A percentile compares a stretch with the other conserved stretches of the same genome.
These are phyloP conservation scores for Helotiales sp. DNA, from an alignment of 2,329 filamentous ascomycete species.

Conservation along the genomic window DNA sequence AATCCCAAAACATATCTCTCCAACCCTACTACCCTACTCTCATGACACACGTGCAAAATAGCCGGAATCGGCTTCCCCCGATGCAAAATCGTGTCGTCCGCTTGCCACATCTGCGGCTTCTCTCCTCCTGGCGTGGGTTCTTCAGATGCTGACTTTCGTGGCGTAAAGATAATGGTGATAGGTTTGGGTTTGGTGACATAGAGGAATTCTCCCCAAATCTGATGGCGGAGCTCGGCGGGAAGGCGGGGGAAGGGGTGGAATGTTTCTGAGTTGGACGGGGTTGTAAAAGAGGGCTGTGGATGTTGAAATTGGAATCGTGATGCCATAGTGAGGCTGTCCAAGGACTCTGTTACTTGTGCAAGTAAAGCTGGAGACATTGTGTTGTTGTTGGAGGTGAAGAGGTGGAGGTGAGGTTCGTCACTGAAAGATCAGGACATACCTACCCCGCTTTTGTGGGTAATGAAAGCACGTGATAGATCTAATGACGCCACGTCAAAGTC, in stretches of 20 bases:
- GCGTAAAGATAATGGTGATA: not conserved
- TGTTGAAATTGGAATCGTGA: not conserved
- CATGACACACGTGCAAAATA: conserved; percentile 1
- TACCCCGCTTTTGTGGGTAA: too few species aligned
- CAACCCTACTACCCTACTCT: not conserved
- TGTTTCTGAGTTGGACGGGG: not conserved
- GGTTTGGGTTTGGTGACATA: not conserved
- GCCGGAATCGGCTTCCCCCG: not conserved
- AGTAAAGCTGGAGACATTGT: too few species aligned
- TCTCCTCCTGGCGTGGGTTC: not conserved
- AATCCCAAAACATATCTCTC: not conserved
- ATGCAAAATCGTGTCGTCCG: not conserved
- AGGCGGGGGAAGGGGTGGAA: not conserved
- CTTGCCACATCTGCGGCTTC: not conserved
- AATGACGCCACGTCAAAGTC: too few species aligned
- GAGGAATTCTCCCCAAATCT: conserved; percentile 1
- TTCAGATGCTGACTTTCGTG: too few species aligned
- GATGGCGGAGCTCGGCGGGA: not conserved
- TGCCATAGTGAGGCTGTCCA: not conserved
- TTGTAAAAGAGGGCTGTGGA: not conserved
- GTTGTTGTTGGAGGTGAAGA: too few species aligned
- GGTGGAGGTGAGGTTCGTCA: too few species aligned
- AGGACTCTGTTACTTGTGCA: too few species aligned
- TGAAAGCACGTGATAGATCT: too few species aligned
- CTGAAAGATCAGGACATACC: too few species aligned